Percentiles rank a stretch among this genome's conserved stretches.
These are phyloP conservation scores for Kurtzmaniella quercitrusa DNA, from an alignment of 1,139 yeast species.

Conservation along the genomic window DNA sequence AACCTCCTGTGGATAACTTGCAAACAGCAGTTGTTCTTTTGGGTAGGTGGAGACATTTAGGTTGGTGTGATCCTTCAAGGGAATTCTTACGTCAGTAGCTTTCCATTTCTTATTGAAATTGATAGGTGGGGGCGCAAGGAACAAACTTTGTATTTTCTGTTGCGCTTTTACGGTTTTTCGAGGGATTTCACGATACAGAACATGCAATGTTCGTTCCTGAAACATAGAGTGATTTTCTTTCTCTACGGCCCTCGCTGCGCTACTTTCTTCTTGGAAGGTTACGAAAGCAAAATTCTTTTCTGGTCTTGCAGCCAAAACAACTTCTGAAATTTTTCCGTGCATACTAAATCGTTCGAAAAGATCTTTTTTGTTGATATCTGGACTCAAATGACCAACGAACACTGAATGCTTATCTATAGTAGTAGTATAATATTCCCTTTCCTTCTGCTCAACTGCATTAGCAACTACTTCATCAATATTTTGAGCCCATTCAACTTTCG, in stretches of 20 bases:
- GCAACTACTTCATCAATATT: slow-evolving; percentile 45
- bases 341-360: slow-evolving; percentile 54
- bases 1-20: not conserved
- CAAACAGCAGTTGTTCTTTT: not conserved
- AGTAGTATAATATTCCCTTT: slow-evolving; percentile 8
- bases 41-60: not conserved
- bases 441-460: slow-evolving; percentile 5
- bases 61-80: slow-evolving; percentile 1
- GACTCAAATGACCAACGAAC: slow-evolving; percentile 70
- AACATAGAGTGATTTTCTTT: slow-evolving; percentile 77
- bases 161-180: slow-evolving; percentile 2
- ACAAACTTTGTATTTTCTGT: slow-evolving; percentile 11
- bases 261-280: slow-evolving; percentile 56
- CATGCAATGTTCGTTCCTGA: slow-evolving; percentile 72
- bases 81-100: not conserved
- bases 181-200: slow-evolving; percentile 70
- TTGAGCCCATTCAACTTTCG: slow-evolving; percentile 81
- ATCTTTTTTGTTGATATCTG: slow-evolving; percentile 49
- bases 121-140: slow-evolving; percentile 74
- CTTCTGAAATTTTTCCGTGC: slow-evolving; percentile 62
- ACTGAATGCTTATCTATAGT: slow-evolving; percentile 67
- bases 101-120: slow-evolving; percentile 42
- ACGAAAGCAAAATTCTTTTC: slow-evolving; percentile 69
- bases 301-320: slow-evolving; percentile 48
- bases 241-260: slow-evolving; percentile 81